Evolutionary conservation across 108 stramenopile species (phyloP).

Genomic region (Cyclotella kingstonii): DNA sequence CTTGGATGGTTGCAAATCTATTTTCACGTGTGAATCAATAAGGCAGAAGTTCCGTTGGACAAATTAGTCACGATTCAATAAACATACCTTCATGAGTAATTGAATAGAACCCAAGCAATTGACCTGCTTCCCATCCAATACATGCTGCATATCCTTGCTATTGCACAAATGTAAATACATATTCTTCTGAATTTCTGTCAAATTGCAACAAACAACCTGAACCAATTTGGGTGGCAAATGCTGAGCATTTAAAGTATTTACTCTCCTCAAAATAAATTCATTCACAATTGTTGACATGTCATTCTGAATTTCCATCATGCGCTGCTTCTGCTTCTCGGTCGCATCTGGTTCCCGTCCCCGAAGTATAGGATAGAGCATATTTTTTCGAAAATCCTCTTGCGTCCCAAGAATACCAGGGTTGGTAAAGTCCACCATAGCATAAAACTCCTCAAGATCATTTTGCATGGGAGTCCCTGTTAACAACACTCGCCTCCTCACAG

Average conservation of each 20-base stretch:
- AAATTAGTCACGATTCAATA: background rate
- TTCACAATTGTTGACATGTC: conserved; percentile 92
- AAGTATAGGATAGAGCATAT: conserved; percentile 82
- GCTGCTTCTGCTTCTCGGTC: conserved; percentile 74
- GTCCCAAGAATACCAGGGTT: conserved; percentile 92
- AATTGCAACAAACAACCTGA: conserved; percentile 96
- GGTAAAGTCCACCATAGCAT: conserved; percentile 97
- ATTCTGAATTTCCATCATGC: conserved; percentile 84
- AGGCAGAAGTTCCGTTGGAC: background rate
- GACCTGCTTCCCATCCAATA: conserved; percentile 95
- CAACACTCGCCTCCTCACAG: conserved; percentile 87
- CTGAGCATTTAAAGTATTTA: conserved; percentile 96
- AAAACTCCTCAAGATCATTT: conserved; percentile 97
- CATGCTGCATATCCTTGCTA: conserved; percentile 93
- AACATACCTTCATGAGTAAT: conserved; percentile 84
- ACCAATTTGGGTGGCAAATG: conserved; percentile 98
- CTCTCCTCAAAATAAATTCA: conserved; percentile 94
- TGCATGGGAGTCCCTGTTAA: conserved; percentile 93
- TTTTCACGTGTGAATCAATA: background rate
- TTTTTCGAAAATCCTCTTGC: conserved; percentile 80
- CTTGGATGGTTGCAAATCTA: conserved; percentile 91
- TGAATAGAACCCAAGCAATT: conserved; percentile 94
- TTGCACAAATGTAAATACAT: conserved; percentile 94
- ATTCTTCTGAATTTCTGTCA: conserved; percentile 92
- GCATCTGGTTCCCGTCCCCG: conserved; percentile 97